Base-by-base conservation (phyloP, 192 early-diverging fungal species). In the Coemansia furcata region DNA sequence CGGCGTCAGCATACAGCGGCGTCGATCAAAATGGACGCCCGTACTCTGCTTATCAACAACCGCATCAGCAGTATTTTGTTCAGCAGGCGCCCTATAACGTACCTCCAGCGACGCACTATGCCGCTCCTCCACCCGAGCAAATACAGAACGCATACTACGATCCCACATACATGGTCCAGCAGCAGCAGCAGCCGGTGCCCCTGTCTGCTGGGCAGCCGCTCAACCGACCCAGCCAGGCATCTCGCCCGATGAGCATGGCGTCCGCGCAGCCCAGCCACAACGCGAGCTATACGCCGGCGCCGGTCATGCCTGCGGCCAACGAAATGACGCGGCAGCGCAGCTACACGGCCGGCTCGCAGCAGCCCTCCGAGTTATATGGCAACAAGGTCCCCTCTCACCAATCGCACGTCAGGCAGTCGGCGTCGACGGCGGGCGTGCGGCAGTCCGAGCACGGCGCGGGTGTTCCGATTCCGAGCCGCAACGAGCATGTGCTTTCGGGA, bases 261-360 rank as follows among this genome's bases (percentile, higher is more conserved):
- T 32, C 67, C 4, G 59, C 37, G 1, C 58, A 36, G 36, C 58
- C 36, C 19, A 39, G 35, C 21, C 58, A 60, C 37, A 60, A 33
- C 37, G 10, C 12, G 58, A 19, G 36, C 58, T 60, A 60, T 17
- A 36, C 58, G 17, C 50, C 47, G 26, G 15, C 43, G 26, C 66
- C 57, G 19, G n/a, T 12, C 44, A 54, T 61, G 60, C 60, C 47
- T 12, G 42, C 14, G 3, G 42, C 39, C 61, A 62, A 14, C 61
- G 36, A 62, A n/a, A 19, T 62, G 39, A 15, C 42, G 9, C 72
- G 78, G 23, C 73, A 66, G 19, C 78, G 78, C 46, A 80, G 78
- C 70, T 66, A 75, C 60, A 80, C 78, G 0, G 50, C 60, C 2
- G 78, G 70, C 3, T 38, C 62, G 0, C 66, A 37, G 15, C 67